Evolutionary conservation across 495 filamentous ascomycete genomes (phyloP).

Genomic region (Massariosphaeria phaeospora): DNA sequence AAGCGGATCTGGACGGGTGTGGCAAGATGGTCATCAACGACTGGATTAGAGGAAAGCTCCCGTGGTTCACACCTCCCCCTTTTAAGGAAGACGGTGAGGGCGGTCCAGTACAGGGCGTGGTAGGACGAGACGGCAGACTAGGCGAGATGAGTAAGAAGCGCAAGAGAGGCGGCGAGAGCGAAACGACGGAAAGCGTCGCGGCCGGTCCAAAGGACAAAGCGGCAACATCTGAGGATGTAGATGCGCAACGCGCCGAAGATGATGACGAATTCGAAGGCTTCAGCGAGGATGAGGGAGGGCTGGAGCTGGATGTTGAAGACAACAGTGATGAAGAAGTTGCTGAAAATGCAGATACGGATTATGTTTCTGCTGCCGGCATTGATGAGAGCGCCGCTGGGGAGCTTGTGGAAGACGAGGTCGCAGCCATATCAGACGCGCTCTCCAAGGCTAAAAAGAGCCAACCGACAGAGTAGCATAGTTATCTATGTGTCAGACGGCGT

Average conservation of each 20-base stretch:
- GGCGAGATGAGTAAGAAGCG: slow-evolving; percentile 60
- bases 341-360: slow-evolving; percentile 5
- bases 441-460: slow-evolving; percentile 20
- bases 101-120: slow-evolving; percentile 46
- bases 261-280: slow-evolving; percentile 53
- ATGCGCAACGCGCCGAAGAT: too few species aligned
- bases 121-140: slow-evolving; percentile 54
- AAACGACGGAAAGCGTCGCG: slow-evolving; percentile 38
- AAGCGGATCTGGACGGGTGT: slow-evolving; percentile 87
- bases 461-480: slow-evolving; percentile 5
- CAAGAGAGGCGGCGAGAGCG: slow-evolving; percentile 40
- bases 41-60: slow-evolving; percentile 88
- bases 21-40: slow-evolving; percentile 96
- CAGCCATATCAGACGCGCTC: slow-evolving; percentile 19
- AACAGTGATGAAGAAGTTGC: slow-evolving; percentile 11
- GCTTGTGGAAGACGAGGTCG: slow-evolving; percentile 30
- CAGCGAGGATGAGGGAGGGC: slow-evolving; percentile 43
- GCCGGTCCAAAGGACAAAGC: slow-evolving; percentile 36
- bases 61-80: slow-evolving; percentile 89
- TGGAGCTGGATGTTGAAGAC: slow-evolving; percentile 24
- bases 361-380: not conserved
- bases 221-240: too few species aligned
- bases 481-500: too few species aligned
- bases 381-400: slow-evolving; percentile 11
- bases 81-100: slow-evolving; percentile 44